Conservation (phyloP, 2,329 filamentous ascomycete genomes). For the Camptophora hylomeconis region DNA sequence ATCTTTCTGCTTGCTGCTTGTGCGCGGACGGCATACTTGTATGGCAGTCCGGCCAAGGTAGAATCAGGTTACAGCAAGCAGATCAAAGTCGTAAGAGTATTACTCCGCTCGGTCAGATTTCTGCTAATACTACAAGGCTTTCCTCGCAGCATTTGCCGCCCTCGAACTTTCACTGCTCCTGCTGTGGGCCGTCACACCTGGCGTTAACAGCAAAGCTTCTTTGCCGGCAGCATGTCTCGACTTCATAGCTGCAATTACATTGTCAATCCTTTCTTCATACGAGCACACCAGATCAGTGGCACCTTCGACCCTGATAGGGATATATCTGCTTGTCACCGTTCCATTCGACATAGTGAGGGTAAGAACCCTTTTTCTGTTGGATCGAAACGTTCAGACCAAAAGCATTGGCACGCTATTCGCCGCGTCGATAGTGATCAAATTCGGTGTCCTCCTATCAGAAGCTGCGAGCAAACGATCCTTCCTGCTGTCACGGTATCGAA, state of each 20-base stretch:
- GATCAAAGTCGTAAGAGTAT: conserved; percentile 14
- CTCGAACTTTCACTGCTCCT: conserved; percentile 26
- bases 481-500: conserved; percentile 25
- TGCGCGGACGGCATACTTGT: conserved; percentile 24
- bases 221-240: conserved; percentile 10
- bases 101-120: conserved; percentile 2
- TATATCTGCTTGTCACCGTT: conserved; percentile 30
- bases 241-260: conserved; percentile 12
- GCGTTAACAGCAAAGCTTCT: conserved; percentile 9
- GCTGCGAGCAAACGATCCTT: conserved; percentile 31
- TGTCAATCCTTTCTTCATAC: conserved; percentile 17
- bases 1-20: conserved; percentile 24
- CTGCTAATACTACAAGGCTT: conserved; percentile 6
- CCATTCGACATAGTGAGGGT: conserved; percentile 29
- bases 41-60: conserved; percentile 15
- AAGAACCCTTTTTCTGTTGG: conserved; percentile 21
- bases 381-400: conserved; percentile 5
- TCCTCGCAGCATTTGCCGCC: conserved; percentile 19
- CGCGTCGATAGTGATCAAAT: conserved; percentile 28
- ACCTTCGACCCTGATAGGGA: conserved; percentile 21
- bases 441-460: conserved; percentile 33
- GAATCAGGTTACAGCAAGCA: conserved; percentile 9
- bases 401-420: conserved; percentile 31
- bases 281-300: conserved; percentile 20
- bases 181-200: conserved; percentile 16